Evolutionary conservation across 1,139 yeast species (phyloP).

Genomic region (Debaryomyces udenii): DNA sequence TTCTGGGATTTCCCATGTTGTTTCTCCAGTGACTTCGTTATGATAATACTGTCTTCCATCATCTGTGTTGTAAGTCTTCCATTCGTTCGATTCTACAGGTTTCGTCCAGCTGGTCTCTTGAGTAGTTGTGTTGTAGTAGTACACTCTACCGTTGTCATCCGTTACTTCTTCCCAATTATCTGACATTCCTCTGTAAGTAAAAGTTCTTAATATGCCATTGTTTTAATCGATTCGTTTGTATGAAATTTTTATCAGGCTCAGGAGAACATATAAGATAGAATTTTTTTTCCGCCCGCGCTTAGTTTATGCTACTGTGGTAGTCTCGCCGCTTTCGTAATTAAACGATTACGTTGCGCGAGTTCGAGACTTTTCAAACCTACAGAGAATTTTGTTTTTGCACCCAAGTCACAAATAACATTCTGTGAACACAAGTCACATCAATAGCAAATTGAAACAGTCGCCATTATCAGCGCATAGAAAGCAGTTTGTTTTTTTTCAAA

Average conservation of each 20-base stretch:
- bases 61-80: constrained; percentile 69
- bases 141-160: constrained; percentile 68
- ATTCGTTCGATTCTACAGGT: constrained; percentile 59
- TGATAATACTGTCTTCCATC: constrained; percentile 77
- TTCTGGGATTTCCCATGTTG: constrained; percentile 80
- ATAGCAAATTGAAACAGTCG: too few species aligned
- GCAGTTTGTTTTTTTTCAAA: background rate
- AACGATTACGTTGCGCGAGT: too few species aligned
- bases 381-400: constrained; percentile 8
- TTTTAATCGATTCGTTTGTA: too few species aligned
- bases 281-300: too few species aligned
- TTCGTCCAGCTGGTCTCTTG: constrained; percentile 81
- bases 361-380: too few species aligned
- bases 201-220: too few species aligned
- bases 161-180: constrained; percentile 62
- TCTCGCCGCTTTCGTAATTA: too few species aligned
- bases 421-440: background rate
- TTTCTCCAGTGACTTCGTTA: constrained; percentile 62
- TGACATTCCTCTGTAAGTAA: too few species aligned
- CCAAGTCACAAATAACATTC: constrained; percentile 9
- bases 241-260: too few species aligned
- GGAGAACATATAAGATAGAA: too few species aligned
- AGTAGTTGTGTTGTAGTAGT: constrained; percentile 70
- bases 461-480: too few species aligned
- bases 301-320: too few species aligned